A percentile compares a stretch with the other conserved stretches of the same genome.
Conservation (phyloP, 208 protist species). For the Trichomonas vaginalis region DNA sequence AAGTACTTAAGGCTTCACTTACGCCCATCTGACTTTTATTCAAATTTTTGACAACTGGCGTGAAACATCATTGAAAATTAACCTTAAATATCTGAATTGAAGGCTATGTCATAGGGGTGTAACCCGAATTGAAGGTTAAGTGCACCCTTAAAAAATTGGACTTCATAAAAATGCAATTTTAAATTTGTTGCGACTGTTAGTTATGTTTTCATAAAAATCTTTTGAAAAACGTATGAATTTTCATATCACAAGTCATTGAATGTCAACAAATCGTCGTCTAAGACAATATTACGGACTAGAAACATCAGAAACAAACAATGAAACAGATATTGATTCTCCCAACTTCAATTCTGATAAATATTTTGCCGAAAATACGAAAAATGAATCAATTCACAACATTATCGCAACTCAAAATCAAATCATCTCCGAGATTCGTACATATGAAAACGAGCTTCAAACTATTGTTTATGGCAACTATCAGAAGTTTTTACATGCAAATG, state of each 20-base stretch:
- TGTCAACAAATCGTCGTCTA: conserved; percentile 3
- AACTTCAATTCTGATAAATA: not conserved
- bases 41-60: no score
- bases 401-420: not conserved
- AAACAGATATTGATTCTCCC: conserved; percentile 6
- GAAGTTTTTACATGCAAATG: not conserved
- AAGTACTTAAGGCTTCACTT: no score
- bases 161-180: no score
- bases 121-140: no score
- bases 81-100: no score
- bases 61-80: no score
- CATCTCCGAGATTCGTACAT: not conserved
- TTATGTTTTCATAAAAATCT: no score
- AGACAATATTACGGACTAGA: not conserved
- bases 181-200: no score
- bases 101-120: no score
- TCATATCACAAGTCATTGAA: not conserved
- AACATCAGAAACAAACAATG: not conserved
- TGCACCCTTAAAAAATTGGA: no score
- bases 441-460: not conserved
- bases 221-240: not conserved
- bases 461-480: not conserved
- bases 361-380: not conserved
- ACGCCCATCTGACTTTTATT: no score
- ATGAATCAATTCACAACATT: not conserved